Evolutionary conservation across 441 rosid genomes (phyloP), one percentile per base, ranked within the genome.

Genomic region (Aleurites moluccanus): DNA sequence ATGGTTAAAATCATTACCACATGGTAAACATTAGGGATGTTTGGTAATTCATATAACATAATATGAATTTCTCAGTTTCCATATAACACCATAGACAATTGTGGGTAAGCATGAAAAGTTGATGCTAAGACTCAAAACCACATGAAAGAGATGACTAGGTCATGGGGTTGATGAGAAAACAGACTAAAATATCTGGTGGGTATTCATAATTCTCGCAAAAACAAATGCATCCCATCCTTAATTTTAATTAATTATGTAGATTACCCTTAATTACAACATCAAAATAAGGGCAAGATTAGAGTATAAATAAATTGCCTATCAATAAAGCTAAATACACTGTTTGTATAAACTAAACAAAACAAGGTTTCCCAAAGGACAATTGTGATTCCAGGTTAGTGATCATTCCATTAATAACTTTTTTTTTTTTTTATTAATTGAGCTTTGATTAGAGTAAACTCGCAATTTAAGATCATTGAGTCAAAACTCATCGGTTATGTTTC

Each of bases 171-270:
- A 59, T 47, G 64, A 66, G 55, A 61, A 49, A 11, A 49, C 11
- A 20, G 13, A 56, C 33, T 4, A 10, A 57, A 66, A 13, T 15
- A 9, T 15, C 16, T 71, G n/a, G 79, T 74, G 80, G 79, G n/a
- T 45, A 18, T 77, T 64, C 77, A 64, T 30, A 33, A 72, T 59
- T 81, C 33, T 73, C 74, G 76, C 63, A 27, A 18, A 18, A 68
- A 38, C 15, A 38, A 50, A 61, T 20, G 60, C 44, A 64, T 42
- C 49, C 27, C 53, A 16, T 3, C 33, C 67, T 8, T 38, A 38
- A 38, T 5, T 38, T 38, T 38, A 38, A 38, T 56, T 56, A 56
- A 56, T 50, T 59, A 11, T 56, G n/a, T 30, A 57, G 52, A 55
- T 70, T 55, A 47, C 7, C 33, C 20, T 52, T 52, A 6, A 70